A percentile compares a stretch with the other conserved stretches of the same genome.
Evolutionary conservation across 1,284 basidiomycete species (phyloP).

Genomic region (Waitea zeae): DNA sequence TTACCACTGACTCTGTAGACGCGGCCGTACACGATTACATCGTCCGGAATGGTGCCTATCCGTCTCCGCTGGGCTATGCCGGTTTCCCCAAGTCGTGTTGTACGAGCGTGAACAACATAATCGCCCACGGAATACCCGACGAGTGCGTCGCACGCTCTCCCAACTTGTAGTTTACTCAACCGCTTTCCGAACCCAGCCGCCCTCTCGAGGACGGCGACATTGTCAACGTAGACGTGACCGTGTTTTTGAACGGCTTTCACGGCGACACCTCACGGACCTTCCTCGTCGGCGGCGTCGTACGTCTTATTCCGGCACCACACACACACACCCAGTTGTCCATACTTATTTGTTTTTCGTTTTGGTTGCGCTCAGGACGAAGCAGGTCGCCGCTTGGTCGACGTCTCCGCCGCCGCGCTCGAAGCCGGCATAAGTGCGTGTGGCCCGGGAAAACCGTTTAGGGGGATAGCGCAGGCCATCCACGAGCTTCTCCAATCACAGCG

Average conservation of each 20-base stretch:
- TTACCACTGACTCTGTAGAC: slow-evolving; percentile 66
- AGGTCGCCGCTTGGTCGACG: slow-evolving; percentile 43
- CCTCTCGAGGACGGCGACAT: slow-evolving; percentile 67
- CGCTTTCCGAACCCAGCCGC: slow-evolving; percentile 28
- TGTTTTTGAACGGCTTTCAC: slow-evolving; percentile 66
- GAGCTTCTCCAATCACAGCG: slow-evolving; percentile 24
- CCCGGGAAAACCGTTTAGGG: slow-evolving; percentile 55
- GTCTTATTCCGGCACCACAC: too few species aligned
- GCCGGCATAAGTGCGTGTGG: slow-evolving; percentile 63
- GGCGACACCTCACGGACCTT: slow-evolving; percentile 79
- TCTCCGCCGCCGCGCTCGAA: slow-evolving; percentile 51
- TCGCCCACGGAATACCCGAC: slow-evolving; percentile 80
- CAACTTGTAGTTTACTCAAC: background rate
- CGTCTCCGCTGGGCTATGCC: slow-evolving; percentile 71
- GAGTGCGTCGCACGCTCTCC: slow-evolving; percentile 25
- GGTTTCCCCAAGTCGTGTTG: slow-evolving; percentile 80
- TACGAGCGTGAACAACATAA: slow-evolving; percentile 77
- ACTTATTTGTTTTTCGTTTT: too few species aligned
- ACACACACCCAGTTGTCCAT: background rate
- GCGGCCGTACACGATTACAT: slow-evolving; percentile 54
- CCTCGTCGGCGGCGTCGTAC: slow-evolving; percentile 57
- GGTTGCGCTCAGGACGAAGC: slow-evolving; percentile 36
- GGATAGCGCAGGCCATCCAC: slow-evolving; percentile 67
- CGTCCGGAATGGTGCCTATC: slow-evolving; percentile 58
- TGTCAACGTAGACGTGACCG: slow-evolving; percentile 72